Evolutionary conservation across 2,329 filamentous ascomycete genomes (phyloP).

Genomic region (Ustulina deusta): DNA sequence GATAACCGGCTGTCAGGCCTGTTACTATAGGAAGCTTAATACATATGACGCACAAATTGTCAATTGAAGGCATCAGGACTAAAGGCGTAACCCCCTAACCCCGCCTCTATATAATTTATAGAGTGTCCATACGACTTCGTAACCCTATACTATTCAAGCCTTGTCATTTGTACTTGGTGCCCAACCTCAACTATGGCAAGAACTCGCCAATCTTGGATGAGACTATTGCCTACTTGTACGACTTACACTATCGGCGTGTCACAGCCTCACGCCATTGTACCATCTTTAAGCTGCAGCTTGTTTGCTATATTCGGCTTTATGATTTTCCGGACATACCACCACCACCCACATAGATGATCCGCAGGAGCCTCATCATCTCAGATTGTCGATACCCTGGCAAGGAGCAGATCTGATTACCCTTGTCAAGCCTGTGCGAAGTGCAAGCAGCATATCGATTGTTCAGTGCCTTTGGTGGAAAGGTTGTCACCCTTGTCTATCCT

Average conservation of each 20-base stretch:
- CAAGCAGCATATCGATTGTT: not conserved
- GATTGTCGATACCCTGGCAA: conserved; percentile 2
- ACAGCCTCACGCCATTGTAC: conserved; percentile 4
- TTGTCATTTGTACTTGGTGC: not conserved
- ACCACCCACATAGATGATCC: conserved; percentile 23
- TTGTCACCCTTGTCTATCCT: not conserved
- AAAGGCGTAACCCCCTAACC: conserved; percentile 10
- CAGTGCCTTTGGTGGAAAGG: not conserved
- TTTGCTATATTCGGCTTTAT: conserved; percentile 13
- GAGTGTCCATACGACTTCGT: conserved; percentile 6
- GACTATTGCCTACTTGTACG: conserved; percentile 2
- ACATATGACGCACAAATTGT: conserved; percentile 16
- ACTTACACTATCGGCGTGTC: not conserved
- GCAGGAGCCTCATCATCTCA: not conserved
- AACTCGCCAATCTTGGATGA: conserved; percentile 9
- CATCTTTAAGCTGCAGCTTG: conserved; percentile 12
- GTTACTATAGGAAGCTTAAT: conserved; percentile 31
- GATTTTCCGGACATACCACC: conserved; percentile 7
- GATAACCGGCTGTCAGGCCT: not conserved
- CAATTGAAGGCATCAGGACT: conserved; percentile 13
- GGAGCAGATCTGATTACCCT: not conserved
- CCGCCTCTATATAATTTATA: conserved; percentile 29
- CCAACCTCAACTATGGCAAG: not conserved
- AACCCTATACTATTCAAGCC: conserved; percentile 2
- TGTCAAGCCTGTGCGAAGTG: not conserved